A percentile compares a stretch with the other conserved stretches of the same genome.
These are phyloP conservation scores for Pontederia crassipes DNA, from an alignment of 176 grass and related monocot genomes.

Conservation along the genomic window DNA sequence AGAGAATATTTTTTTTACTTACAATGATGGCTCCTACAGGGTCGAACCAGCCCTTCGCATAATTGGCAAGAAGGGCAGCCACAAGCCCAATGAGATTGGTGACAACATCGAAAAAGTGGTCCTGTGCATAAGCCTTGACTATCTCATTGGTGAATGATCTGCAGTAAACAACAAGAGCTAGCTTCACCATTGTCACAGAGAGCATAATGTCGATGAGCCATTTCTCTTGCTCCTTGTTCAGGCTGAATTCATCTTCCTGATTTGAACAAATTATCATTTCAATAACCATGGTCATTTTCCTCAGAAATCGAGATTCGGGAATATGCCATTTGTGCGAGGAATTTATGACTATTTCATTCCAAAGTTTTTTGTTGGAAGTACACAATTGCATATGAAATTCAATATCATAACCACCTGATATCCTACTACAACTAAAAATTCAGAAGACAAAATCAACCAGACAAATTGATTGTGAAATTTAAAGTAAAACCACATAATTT, in stretches of 20 bases:
- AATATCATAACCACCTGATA: too few relatives aligned
- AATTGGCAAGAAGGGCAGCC: slow-evolving; percentile 77
- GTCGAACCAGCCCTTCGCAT: slow-evolving; percentile 74
- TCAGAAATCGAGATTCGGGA: not conserved
- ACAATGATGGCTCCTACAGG: slow-evolving; percentile 72
- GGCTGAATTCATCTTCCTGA: slow-evolving; percentile 70
- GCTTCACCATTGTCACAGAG: slow-evolving; percentile 64
- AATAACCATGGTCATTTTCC: not conserved
- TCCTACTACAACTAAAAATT: too few relatives aligned
- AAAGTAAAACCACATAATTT: too few relatives aligned
- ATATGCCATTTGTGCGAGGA: not conserved
- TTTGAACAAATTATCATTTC: not conserved
- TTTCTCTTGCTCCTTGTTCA: slow-evolving; percentile 49
- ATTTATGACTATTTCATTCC: not conserved
- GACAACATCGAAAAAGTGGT: slow-evolving; percentile 87
- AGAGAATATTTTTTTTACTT: slow-evolving; percentile 28
- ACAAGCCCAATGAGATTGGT: slow-evolving; percentile 79
- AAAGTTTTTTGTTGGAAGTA: not conserved
- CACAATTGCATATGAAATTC: too few relatives aligned
- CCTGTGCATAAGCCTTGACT: slow-evolving; percentile 70
- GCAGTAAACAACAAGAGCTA: slow-evolving; percentile 73
- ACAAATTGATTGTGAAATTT: too few relatives aligned
- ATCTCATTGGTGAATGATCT: slow-evolving; percentile 58
- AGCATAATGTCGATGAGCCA: slow-evolving; percentile 90
- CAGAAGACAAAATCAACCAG: too few relatives aligned